A percentile compares a stretch with the other conserved stretches of the same genome.
These are phyloP conservation scores for Mortierella sp. DNA, from an alignment of 371 early-diverging fungal genomes.

Conservation along the genomic window DNA sequence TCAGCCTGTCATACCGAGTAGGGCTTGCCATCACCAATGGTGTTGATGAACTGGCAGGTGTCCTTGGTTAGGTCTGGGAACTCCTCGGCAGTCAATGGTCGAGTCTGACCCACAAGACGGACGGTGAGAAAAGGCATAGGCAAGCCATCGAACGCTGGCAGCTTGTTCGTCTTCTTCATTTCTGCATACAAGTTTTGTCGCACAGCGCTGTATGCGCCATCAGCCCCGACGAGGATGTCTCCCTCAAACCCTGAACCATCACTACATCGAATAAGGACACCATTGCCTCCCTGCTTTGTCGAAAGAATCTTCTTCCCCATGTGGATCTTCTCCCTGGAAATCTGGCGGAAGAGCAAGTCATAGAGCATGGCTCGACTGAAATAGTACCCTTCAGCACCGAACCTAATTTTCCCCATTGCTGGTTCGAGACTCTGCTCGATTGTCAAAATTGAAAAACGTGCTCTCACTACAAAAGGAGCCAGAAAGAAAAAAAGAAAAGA, in stretches of 20 bases:
- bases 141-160: constrained; percentile 16
- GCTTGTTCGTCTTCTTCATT: constrained; percentile 6
- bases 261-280: constrained; percentile 16
- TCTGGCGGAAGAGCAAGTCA: neutral
- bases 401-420: too few relatives aligned
- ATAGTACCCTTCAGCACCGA: neutral
- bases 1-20: constrained; percentile 18
- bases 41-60: neutral
- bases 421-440: too few relatives aligned
- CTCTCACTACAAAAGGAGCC: too few relatives aligned
- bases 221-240: constrained; percentile 37
- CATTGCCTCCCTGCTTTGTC: neutral
- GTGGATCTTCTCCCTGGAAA: constrained; percentile 18
- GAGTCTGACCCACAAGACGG: constrained; percentile 26
- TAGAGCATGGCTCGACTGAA: constrained; percentile 19
- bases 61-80: neutral
- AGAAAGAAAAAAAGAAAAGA: too few relatives aligned
- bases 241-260: constrained; percentile 16
- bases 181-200: constrained; percentile 30
- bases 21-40: neutral
- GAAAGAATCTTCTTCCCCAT: constrained; percentile 20
- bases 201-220: constrained; percentile 29
- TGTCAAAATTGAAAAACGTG: too few relatives aligned
- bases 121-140: neutral
- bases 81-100: neutral